Evolutionary conservation across 73 alveolate genomes (phyloP).

Genomic region (Tetrahymena malaccensis): DNA sequence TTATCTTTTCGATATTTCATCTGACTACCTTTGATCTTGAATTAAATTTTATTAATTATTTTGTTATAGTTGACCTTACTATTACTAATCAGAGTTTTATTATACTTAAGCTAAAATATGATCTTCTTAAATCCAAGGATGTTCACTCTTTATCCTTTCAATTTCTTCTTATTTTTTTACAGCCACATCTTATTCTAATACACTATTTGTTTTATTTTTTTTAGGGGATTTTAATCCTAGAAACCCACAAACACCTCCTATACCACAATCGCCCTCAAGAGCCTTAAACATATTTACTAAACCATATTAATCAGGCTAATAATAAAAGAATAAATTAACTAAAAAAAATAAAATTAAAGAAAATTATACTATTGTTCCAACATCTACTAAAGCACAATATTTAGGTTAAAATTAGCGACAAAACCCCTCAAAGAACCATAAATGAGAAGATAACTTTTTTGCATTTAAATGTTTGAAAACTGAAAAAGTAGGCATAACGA

Average conservation of each 20-base stretch:
- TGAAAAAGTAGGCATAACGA: constrained; percentile 13
- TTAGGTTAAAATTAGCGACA: constrained; percentile 29
- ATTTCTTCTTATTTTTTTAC: neutral
- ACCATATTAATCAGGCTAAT: constrained; percentile 14
- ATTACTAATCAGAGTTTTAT: neutral
- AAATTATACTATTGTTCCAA: constrained; percentile 3
- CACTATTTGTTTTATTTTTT: neutral
- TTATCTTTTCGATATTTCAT: neutral
- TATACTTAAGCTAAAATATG: neutral
- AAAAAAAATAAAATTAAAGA: neutral
- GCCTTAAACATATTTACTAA: constrained; percentile 6
- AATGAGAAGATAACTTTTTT: constrained; percentile 23
- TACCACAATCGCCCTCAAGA: constrained; percentile 3
- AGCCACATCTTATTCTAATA: neutral
- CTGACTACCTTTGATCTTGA: too few species aligned
- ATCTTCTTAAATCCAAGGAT: neutral
- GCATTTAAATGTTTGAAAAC: constrained; percentile 34
- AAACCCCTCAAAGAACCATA: constrained; percentile 46
- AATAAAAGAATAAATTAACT: neutral
- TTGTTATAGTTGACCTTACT: too few species aligned
- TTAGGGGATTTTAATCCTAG: neutral
- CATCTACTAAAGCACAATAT: constrained; percentile 24
- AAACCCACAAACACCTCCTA: constrained; percentile 43
- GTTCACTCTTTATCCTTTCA: neutral
- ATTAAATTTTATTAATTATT: too few species aligned